Evolutionary conservation across 2,329 filamentous ascomycete genomes (phyloP).

Genomic region (Trichoderma sp.): DNA sequence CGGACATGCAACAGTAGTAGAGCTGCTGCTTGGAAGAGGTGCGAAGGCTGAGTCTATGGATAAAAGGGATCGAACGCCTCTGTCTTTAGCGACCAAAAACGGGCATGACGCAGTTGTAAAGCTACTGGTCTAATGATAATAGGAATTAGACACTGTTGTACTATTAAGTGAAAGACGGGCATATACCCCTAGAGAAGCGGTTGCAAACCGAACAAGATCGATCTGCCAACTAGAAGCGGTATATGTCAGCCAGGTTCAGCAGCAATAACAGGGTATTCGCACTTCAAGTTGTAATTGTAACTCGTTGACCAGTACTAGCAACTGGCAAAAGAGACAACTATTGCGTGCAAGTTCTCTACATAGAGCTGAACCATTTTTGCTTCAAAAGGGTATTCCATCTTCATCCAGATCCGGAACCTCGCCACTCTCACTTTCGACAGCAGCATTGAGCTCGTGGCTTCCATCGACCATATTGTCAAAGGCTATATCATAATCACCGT

Average conservation of each 20-base stretch:
- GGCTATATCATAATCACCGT: too few species aligned
- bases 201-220: not conserved
- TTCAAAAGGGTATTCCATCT: not conserved
- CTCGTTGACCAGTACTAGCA: too few species aligned
- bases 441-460: too few species aligned
- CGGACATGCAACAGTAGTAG: not conserved
- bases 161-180: not conserved
- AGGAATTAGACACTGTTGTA: fast-evolving
- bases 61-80: not conserved
- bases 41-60: not conserved
- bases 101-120: not conserved
- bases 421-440: too few species aligned
- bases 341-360: too few species aligned
- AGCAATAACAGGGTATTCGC: too few species aligned
- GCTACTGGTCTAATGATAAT: not conserved
- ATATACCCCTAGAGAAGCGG: not conserved
- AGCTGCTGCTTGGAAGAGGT: not conserved
- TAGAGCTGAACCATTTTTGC: not conserved
- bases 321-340: too few species aligned
- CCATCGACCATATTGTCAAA: too few species aligned
- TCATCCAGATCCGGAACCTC: too few species aligned
- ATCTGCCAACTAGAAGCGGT: not conserved
- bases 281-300: too few species aligned
- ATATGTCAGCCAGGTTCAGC: too few species aligned
- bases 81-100: not conserved